Evolutionary conservation across 2,329 filamentous ascomycete species (phyloP), one percentile per base, ranked within the genome.

Genomic region (Aureobasidium zeae): DNA sequence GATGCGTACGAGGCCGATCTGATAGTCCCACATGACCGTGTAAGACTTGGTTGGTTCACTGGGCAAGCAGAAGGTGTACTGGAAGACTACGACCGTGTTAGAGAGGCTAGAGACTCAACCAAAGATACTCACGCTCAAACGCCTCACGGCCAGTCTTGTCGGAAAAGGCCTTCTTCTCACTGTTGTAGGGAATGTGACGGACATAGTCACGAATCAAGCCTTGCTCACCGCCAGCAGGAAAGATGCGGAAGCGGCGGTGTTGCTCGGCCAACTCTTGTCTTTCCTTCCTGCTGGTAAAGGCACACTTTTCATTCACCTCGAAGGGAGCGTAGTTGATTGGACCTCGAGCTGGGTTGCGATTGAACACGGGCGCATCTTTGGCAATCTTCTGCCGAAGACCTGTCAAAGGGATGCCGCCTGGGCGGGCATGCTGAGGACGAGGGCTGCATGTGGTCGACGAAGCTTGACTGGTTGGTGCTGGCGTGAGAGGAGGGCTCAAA

Each of bases 21-120:
- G 89, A 67, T 95, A 95, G 63, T 98, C 91, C 91, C 91, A 98
- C 77, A 95, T 87, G 48, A 96, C 79, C 1, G 76, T 77, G 60
- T 83, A 88, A 41, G 75, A 70, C 50, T 71, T 73, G 2, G 80
- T 48, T 1, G 47, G 73, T 33, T 83, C 75, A 9, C 72, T 77
- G 0, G 83, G 83, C 3, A 82, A 60, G 52, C 71, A 75, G 69
- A 93, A 95, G 25, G 76, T 78, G 62, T 95, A 96, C 54, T 87
- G 78, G 60, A 88, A 88, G 19, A 86, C 85, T 91, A 49, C 7
- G 9, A 15, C n/a, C 53, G n/a, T 17, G 36, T 53, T 34, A 51
- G 46, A 35, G 32, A 10, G 16, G 20, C 29, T 20, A 43, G 21
- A 5, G 44, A 25, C 12, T 21, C 28, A 29, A 17, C 17, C 30